Base-by-base conservation (phyloP, 2,329 filamentous ascomycete species). In the Sclerotinia glacialis region DNA sequence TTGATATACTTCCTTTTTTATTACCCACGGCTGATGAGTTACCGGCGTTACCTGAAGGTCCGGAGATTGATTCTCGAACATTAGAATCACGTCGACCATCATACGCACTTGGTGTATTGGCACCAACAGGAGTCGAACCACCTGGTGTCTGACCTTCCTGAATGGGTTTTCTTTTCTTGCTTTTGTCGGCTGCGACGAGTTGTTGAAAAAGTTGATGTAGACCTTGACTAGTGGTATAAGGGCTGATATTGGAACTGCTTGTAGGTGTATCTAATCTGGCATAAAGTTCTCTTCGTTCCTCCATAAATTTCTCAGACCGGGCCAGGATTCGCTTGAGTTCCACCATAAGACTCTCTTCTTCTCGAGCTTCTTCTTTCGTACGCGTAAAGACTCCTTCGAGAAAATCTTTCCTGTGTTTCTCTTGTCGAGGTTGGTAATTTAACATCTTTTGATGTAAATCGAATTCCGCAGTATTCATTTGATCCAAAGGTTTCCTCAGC, bases 241-340 rank as follows among this genome's bases (percentile, higher is more conserved):
- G 83, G 72, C 83, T 85, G 68, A 91, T 91, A 73, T 91, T 90
- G 67, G 83, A 82, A 60, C 80, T 89, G 78, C 80, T 90, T 81
- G 73, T 83, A 0, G 93, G 93, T 69, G 92, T 91, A 75, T 97
- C 94, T 14, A 99, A 87, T 63, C 94, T 86, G 70, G 87, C 86
- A 79, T 94, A 97, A 54, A 96, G 85, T 76, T 97, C 93, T 72
- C 89, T 87, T 65, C 95, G 89, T 76, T 97, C 93, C 71, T 92
- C 89, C 76, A 96, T 92, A 75, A 98, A 89, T 67, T 87, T 88
- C 72, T 95, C 91, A 70, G 93, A 91, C 68, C 93, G 88, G 69
- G 91, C 89, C 74, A 96, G 86, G 71, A 99, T 98, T 67, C 95
- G 89, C 75, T 96, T 93, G 65, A 99, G 86, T 76, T 99, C 95